These are phyloP conservation scores for Millerozyma miso DNA, from an alignment of 805 yeast species.

Conservation along the genomic window DNA sequence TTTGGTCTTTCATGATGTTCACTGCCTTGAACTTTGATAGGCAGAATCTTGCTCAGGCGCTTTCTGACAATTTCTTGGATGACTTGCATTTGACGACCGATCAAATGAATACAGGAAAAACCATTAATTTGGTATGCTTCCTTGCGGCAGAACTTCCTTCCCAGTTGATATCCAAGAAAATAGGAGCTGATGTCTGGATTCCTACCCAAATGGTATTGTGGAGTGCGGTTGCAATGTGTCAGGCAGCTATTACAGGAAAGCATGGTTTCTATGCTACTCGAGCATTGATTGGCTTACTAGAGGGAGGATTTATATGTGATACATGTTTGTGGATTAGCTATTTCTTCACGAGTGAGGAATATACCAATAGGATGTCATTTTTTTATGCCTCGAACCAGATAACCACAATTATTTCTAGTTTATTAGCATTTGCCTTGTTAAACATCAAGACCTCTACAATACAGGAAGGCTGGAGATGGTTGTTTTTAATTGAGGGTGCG, in stretches of 20 bases:
- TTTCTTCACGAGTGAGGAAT: conserved; percentile 57
- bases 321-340: conserved; percentile 60
- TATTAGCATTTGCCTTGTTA: conserved; percentile 18
- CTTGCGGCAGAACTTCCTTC: conserved; percentile 60
- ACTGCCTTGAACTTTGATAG: conserved; percentile 57
- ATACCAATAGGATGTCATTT: conserved; percentile 51
- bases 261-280: conserved; percentile 46
- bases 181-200: conserved; percentile 63
- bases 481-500: conserved; percentile 61
- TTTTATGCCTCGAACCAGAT: conserved; percentile 56
- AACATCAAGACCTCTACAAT: conserved; percentile 11
- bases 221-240: conserved; percentile 53
- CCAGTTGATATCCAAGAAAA: conserved; percentile 56
- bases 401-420: conserved; percentile 33
- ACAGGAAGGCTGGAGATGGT: conserved; percentile 53
- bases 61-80: conserved; percentile 50
- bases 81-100: conserved; percentile 53
- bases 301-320: conserved; percentile 72
- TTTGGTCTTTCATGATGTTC: conserved; percentile 59
- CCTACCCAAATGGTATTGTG: conserved; percentile 55
- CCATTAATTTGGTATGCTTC: conserved; percentile 50
- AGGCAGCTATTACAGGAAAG: conserved; percentile 39
- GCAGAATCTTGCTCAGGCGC: conserved; percentile 53
- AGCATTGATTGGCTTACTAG: conserved; percentile 51
- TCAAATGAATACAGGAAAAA: conserved; percentile 57